These are phyloP conservation scores for Lupinus albus DNA, from an alignment of 306 rosid genomes.

Conservation along the genomic window DNA sequence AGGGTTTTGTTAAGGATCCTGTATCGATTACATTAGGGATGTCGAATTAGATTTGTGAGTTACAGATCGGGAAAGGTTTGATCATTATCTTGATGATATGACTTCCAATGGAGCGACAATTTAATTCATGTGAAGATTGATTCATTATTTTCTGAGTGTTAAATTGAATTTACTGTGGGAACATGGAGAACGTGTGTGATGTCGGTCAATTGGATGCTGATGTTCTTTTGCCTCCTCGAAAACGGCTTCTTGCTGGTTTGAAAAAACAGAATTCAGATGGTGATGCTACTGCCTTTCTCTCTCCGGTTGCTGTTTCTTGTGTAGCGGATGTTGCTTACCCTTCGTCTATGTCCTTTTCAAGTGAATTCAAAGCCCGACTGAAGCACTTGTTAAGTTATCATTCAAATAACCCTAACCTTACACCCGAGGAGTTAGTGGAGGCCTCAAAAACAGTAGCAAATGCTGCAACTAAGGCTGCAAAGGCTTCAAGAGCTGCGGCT, in stretches of 20 bases:
- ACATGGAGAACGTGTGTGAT: slow-evolving; percentile 82
- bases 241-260: slow-evolving; percentile 95
- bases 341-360: slow-evolving; percentile 50
- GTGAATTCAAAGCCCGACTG: slow-evolving; percentile 65
- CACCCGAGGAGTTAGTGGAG: slow-evolving; percentile 72
- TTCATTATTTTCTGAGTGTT: slow-evolving; percentile 44
- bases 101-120: slow-evolving; percentile 44
- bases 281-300: slow-evolving; percentile 58
- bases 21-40: slow-evolving; percentile 33
- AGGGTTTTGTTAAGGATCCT: slow-evolving; percentile 40
- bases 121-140: slow-evolving; percentile 43
- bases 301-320: slow-evolving; percentile 59
- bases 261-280: slow-evolving; percentile 73
- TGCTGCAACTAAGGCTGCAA: slow-evolving; percentile 73
- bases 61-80: slow-evolving; percentile 26
- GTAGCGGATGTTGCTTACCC: slow-evolving; percentile 59
- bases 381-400: slow-evolving; percentile 68
- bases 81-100: slow-evolving; percentile 33
- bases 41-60: slow-evolving; percentile 29
- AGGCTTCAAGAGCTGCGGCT: slow-evolving; percentile 75
- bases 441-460: slow-evolving; percentile 66
- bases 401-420: slow-evolving; percentile 59
- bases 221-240: slow-evolving; percentile 93
- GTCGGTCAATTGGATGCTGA: slow-evolving; percentile 81
- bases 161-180: slow-evolving; percentile 45